Evolutionary conservation across 495 filamentous ascomycete species (phyloP), one percentile per base, ranked within the genome.

Genomic region (Penicillium salamii): DNA sequence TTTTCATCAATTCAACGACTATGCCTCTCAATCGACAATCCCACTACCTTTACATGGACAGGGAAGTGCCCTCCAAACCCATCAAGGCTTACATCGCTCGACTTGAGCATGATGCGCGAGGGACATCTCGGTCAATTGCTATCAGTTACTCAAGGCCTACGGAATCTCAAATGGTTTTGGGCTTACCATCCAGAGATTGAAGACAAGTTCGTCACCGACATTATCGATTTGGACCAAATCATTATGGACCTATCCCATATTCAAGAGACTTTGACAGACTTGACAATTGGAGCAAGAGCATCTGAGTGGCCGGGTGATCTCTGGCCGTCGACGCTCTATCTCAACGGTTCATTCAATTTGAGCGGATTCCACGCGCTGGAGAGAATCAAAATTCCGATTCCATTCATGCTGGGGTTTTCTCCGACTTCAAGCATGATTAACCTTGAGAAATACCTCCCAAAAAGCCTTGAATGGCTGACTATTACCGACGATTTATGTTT

Each of bases 161-260:
- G 23, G 43, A 46, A 36, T 14, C 43, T 46, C 23, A 32, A 24
- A 35, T 46, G 29, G 43, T 29, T 36, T 24, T 46, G 43, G 43
- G 21, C 35, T 17, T 46, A 46, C 43, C 43, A 32, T 32, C 43
- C 29, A 26, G 43, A 46, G 35, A 29, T 46, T 46, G n/a, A 24
- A 35, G 43, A 46, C 36, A 5, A 21, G 20, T 46, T 14, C 36
- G 28, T 46, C 29, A 46, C 43, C 15, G 43, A 35, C 36, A 46
- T 46, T 14, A 46, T 46, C 43, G 17, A 46, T 46, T 34, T 46
- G n/a, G 43, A 46, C 23, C 43, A 46, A 46, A 46, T 35, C 43
- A 32, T 32, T 13, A 34, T 17, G 29, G 43, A 24, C 23, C 32
- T 46, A 46, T 46, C 43, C 23, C n/a, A 46, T 34, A 17, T 46